Conservation (phyloP, 2,329 filamentous ascomycete genomes). For the Stemphylium vesicarium region DNA sequence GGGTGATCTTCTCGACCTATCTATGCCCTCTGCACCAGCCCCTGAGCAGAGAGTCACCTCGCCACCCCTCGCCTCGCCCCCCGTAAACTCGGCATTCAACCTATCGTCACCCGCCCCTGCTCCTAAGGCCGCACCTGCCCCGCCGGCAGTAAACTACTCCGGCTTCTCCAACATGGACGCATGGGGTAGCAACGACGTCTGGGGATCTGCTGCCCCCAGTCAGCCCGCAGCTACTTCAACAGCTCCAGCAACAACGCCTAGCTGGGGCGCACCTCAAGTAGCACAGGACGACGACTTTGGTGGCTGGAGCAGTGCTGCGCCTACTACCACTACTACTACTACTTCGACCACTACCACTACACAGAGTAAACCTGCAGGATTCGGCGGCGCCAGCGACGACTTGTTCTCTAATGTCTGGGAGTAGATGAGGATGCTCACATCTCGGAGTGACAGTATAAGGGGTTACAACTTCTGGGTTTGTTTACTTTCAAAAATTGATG, state of each 20-base stretch:
- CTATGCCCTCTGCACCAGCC: conserved; percentile 45
- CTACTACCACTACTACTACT: conserved; percentile 49
- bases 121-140: conserved; percentile 37
- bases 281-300: conserved; percentile 94
- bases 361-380: conserved; percentile 58
- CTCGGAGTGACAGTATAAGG: too few species aligned
- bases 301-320: conserved; percentile 83
- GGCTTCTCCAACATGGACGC: conserved; percentile 68
- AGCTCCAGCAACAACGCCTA: conserved; percentile 52
- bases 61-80: conserved; percentile 43
- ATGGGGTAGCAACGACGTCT: conserved; percentile 84
- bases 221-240: conserved; percentile 48
- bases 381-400: conserved; percentile 71
- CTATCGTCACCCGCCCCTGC: conserved; percentile 38
- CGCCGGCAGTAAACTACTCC: conserved; percentile 48
- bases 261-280: conserved; percentile 66
- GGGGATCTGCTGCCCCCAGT: conserved; percentile 70
- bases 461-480: too few species aligned
- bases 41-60: conserved; percentile 32
- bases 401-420: conserved; percentile 97
- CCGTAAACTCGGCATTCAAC: conserved; percentile 76
- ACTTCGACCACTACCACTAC: conserved; percentile 28
- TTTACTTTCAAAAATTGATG: neutral
- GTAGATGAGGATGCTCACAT: conserved; percentile 49
- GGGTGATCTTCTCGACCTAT: conserved; percentile 81